phyloP scores from a whole-genome alignment of 2,329 filamentous ascomycete genomes.

The Exophiala calicioides region DNA sequence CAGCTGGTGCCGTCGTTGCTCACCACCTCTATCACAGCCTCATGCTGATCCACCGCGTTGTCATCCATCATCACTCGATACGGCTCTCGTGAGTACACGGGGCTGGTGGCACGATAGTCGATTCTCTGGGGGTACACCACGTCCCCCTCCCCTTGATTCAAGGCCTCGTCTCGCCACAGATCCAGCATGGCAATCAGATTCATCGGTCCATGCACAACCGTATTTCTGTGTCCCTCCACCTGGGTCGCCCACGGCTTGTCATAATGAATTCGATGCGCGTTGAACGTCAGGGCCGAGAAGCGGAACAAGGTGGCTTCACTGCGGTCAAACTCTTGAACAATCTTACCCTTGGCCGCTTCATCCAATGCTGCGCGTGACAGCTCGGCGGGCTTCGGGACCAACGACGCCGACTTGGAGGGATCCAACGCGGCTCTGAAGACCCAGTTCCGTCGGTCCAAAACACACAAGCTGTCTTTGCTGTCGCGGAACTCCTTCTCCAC shows the following conservation, averaged over 20 bases:
- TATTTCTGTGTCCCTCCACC: conserved; percentile 45
- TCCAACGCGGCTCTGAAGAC: conserved; percentile 45
- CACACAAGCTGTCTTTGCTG: conserved; percentile 43
- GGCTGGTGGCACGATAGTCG: conserved; percentile 51
- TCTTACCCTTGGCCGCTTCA: conserved; percentile 25
- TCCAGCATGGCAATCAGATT: conserved; percentile 47
- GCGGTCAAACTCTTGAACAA: conserved; percentile 38
- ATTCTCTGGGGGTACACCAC: conserved; percentile 45
- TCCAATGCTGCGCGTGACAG: conserved; percentile 25
- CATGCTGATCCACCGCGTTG: conserved; percentile 28
- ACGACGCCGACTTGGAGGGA: conserved; percentile 19
- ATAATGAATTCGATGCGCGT: conserved; percentile 49
- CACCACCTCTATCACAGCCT: conserved; percentile 33
- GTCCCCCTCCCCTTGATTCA: conserved; percentile 26
- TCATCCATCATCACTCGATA: conserved; percentile 48
- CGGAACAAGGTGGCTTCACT: conserved; percentile 45
- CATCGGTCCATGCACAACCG: conserved; percentile 47
- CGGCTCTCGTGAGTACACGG: conserved; percentile 52
- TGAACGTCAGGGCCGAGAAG: conserved; percentile 48
- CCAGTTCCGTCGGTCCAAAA: conserved; percentile 59
- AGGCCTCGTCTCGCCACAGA: conserved; percentile 45
- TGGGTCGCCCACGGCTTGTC: conserved; percentile 45
- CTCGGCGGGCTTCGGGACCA: conserved; percentile 26
- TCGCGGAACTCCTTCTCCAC: conserved; percentile 63
- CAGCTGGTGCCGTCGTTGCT: conserved; percentile 34